phyloP scores from a whole-genome alignment of 345 rosid genomes.

The Aquilaria sinensis region DNA sequence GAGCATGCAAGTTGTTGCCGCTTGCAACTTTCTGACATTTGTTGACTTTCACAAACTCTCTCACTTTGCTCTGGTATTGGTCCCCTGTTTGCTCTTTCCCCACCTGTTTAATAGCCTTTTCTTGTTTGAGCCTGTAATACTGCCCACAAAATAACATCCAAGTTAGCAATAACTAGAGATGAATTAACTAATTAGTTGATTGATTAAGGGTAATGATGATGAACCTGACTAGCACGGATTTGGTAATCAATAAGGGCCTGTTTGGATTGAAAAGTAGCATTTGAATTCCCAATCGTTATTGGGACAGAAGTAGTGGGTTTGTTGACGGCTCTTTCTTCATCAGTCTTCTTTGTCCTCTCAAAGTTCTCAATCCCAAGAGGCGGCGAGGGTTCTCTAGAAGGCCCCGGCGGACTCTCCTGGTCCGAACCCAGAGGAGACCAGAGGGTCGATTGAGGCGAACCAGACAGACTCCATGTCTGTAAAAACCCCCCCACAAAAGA shows the following conservation, averaged over 20 bases:
- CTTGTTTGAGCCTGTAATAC: slow-evolving; percentile 37
- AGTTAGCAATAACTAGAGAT: background rate
- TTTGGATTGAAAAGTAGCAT: slow-evolving; percentile 29
- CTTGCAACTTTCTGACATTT: slow-evolving; percentile 12
- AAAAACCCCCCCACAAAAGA: background rate
- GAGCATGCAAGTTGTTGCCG: slow-evolving; percentile 10
- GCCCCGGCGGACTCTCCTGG: slow-evolving; percentile 23
- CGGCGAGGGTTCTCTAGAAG: slow-evolving; percentile 36
- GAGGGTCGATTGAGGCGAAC: slow-evolving; percentile 38
- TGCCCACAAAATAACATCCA: slow-evolving; percentile 8
- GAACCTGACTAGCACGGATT: slow-evolving; percentile 52
- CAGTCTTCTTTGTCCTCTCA: slow-evolving; percentile 26
- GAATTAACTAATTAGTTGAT: slow-evolving; percentile 1
- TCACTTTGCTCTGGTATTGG: slow-evolving; percentile 19
- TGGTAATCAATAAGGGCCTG: slow-evolving; percentile 54
- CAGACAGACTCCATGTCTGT: slow-evolving; percentile 30
- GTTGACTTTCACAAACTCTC: slow-evolving; percentile 10
- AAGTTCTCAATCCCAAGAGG: slow-evolving; percentile 22
- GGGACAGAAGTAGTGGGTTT: slow-evolving; percentile 10
- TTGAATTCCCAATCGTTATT: slow-evolving; percentile 2
- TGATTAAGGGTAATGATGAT: background rate
- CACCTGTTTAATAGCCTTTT: slow-evolving; percentile 26
- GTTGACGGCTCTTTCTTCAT: slow-evolving; percentile 11
- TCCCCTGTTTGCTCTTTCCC: slow-evolving; percentile 13
- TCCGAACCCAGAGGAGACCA: slow-evolving; percentile 34